Evolutionary conservation across 208 protist species (phyloP).

Genomic region (Phytomonas serpens): DNA sequence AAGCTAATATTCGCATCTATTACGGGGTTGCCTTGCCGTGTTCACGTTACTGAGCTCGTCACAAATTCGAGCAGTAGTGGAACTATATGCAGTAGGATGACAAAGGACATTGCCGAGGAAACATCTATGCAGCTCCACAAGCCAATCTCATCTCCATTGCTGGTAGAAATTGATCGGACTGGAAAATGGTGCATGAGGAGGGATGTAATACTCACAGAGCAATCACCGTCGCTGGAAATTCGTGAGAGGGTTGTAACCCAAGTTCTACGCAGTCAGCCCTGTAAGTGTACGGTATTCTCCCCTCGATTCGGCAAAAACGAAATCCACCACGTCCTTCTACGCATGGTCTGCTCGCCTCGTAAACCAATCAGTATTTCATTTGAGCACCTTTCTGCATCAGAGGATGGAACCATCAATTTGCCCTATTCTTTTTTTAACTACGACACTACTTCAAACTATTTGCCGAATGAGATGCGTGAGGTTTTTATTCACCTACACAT

Average conservation of each 20-base stretch:
- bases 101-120: background rate
- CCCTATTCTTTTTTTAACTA: background rate
- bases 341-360: constrained; percentile 25
- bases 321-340: constrained; percentile 46
- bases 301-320: constrained; percentile 33
- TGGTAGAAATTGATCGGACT: background rate
- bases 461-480: constrained; percentile 22
- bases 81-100: background rate
- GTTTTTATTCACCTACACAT: constrained; percentile 26
- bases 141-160: background rate
- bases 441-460: background rate
- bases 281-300: constrained; percentile 12
- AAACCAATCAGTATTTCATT: constrained; percentile 32
- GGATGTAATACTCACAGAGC: background rate
- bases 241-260: background rate
- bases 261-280: background rate
- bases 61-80: background rate
- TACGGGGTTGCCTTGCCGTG: background rate
- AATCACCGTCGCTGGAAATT: background rate
- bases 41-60: background rate
- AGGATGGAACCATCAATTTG: background rate
- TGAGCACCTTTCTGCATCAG: constrained; percentile 15
- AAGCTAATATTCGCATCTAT: background rate
- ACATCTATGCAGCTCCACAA: background rate
- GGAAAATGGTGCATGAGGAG: background rate